Evolutionary conservation across 768 basidiomycete genomes (phyloP).

Genomic region (Calocybe cyanea): DNA sequence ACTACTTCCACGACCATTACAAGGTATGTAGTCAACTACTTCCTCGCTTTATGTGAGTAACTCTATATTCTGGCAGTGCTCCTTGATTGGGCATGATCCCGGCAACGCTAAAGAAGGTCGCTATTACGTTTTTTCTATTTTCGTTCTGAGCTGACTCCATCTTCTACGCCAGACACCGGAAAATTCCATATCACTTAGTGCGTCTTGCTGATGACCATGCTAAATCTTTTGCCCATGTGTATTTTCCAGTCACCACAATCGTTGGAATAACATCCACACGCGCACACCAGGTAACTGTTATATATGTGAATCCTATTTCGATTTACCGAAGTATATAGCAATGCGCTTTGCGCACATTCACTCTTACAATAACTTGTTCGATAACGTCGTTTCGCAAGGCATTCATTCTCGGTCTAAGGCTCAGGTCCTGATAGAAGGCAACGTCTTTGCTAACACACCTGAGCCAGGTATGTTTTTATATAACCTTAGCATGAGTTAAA

Average conservation of each 20-base stretch:
- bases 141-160: neutral
- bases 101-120: constrained; percentile 11
- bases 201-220: neutral
- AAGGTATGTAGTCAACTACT: constrained; percentile 8
- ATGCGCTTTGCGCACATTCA: constrained; percentile 20
- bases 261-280: constrained; percentile 20
- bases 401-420: constrained; percentile 20
- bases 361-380: constrained; percentile 19
- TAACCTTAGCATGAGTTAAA: neutral
- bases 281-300: constrained; percentile 17
- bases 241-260: constrained; percentile 18
- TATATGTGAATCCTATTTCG: neutral
- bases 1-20: constrained; percentile 21
- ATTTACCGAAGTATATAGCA: constrained; percentile 4
- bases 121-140: no score
- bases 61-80: constrained; percentile 7
- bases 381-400: constrained; percentile 20
- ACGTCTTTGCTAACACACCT: constrained; percentile 18
- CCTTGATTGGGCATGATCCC: constrained; percentile 17
- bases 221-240: neutral
- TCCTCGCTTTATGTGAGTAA: neutral
- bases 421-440: constrained; percentile 21
- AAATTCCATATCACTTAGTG: constrained; percentile 22
- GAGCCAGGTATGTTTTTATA: constrained; percentile 13
- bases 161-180: constrained; percentile 14